Evolutionary conservation across 495 filamentous ascomycete genomes (phyloP).

Genomic region (Lasiosphaeria hispida): DNA sequence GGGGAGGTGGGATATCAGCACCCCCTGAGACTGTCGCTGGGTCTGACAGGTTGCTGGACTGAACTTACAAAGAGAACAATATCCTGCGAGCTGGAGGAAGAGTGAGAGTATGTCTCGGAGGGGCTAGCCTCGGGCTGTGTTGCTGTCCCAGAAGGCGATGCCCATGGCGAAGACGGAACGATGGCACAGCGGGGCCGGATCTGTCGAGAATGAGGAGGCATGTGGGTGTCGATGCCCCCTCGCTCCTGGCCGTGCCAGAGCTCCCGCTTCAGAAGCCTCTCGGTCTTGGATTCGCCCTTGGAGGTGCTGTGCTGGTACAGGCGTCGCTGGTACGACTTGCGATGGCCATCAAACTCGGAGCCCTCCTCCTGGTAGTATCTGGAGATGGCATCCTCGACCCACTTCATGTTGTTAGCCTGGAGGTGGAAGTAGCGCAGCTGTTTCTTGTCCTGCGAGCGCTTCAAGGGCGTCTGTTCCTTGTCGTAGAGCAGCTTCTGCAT

Average conservation of each 20-base stretch:
- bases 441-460: constrained; percentile 15
- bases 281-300: constrained; percentile 26
- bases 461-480: constrained; percentile 20
- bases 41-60: background rate
- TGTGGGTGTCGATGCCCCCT: constrained; percentile 19
- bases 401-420: constrained; percentile 32
- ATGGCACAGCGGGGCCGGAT: constrained; percentile 28
- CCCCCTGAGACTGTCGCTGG: background rate
- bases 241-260: constrained; percentile 30
- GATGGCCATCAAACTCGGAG: constrained; percentile 14
- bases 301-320: constrained; percentile 15
- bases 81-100: constrained; percentile 15
- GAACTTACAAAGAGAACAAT: constrained; percentile 24
- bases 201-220: constrained; percentile 27
- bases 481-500: constrained; percentile 26
- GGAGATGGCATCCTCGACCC: constrained; percentile 27
- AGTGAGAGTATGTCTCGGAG: background rate
- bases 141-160: background rate
- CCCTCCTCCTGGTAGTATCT: constrained; percentile 27
- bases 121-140: background rate
- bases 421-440: constrained; percentile 31
- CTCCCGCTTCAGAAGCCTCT: constrained; percentile 26
- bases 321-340: constrained; percentile 13
- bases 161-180: constrained; percentile 17
- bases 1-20: background rate